Percentiles rank a stretch among this genome's conserved stretches.
These are phyloP conservation scores for Lignosus rhinocerotis DNA, from an alignment of 1,284 basidiomycete genomes.

Conservation along the genomic window DNA sequence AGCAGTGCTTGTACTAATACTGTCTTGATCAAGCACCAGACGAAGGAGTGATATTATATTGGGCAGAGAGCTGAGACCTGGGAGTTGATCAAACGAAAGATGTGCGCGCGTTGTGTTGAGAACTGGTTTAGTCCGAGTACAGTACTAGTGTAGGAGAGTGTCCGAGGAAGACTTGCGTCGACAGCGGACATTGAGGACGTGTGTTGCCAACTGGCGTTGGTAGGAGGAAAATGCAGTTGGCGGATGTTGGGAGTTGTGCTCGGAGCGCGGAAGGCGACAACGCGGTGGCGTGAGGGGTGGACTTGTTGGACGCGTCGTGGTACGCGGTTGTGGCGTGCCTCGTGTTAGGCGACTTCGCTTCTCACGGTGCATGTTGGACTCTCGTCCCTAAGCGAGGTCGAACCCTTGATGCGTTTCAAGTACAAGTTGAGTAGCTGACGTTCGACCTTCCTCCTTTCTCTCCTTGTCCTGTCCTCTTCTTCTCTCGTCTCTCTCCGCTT, in stretches of 20 bases:
- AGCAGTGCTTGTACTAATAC: too few relatives aligned
- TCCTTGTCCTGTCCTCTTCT: slow-evolving; percentile 12
- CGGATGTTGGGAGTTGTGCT: background rate
- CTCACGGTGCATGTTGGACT: slow-evolving; percentile 27
- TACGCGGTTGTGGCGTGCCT: slow-evolving; percentile 20
- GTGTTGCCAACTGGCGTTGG: background rate
- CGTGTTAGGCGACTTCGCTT: slow-evolving; percentile 21
- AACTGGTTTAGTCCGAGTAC: too few relatives aligned
- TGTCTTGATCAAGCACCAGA: too few relatives aligned
- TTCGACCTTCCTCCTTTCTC: slow-evolving; percentile 8
- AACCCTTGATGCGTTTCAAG: slow-evolving; percentile 12
- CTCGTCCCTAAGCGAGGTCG: slow-evolving; percentile 16
- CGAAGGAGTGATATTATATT: too few relatives aligned
- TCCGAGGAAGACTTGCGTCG: too few relatives aligned
- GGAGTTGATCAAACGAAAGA: too few relatives aligned
- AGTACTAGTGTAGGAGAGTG: too few relatives aligned
- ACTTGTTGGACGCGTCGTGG: slow-evolving; percentile 17
- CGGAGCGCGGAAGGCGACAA: slow-evolving; percentile 1
- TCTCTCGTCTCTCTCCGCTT: slow-evolving; percentile 13
- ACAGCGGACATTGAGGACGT: too few relatives aligned
- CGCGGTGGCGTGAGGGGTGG: slow-evolving; percentile 21
- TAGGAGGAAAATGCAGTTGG: background rate
- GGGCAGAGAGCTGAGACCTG: too few relatives aligned
- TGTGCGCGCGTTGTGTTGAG: too few relatives aligned
- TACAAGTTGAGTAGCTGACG: slow-evolving; percentile 1